Conservation (phyloP, 2,329 filamentous ascomycete genomes). For the Colletotrichum sp. region DNA sequence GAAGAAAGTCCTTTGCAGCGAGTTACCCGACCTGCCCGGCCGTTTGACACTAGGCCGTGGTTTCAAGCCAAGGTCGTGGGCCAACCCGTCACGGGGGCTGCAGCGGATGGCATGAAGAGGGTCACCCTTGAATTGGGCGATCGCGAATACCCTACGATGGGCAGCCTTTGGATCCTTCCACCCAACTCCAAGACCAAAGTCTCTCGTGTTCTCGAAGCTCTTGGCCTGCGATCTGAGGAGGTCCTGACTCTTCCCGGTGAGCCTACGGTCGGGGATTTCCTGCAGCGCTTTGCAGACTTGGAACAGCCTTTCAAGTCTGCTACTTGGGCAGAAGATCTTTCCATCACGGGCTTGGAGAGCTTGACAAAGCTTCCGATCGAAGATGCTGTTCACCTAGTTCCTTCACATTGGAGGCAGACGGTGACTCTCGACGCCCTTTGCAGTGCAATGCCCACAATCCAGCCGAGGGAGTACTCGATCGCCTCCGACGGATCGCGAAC, state of each 20-base stretch:
- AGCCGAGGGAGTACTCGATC: constrained; percentile 15
- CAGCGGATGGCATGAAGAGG: constrained; percentile 10
- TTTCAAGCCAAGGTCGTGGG: constrained; percentile 11
- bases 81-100: not conserved
- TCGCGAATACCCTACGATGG: constrained; percentile 17
- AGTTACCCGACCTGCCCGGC: not conserved
- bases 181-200: constrained; percentile 16
- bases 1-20: not conserved
- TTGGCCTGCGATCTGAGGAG: not conserved
- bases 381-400: constrained; percentile 1
- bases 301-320: constrained; percentile 7
- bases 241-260: not conserved
- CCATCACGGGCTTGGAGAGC: not conserved
- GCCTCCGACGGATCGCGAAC: constrained; percentile 6
- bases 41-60: constrained; percentile 16
- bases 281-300: constrained; percentile 7
- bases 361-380: constrained; percentile 6
- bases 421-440: constrained; percentile 4
- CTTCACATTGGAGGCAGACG: not conserved
- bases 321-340: not conserved
- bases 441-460: constrained; percentile 4
- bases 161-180: constrained; percentile 13
- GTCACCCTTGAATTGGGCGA: constrained; percentile 9
- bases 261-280: not conserved
- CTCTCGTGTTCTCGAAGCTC: constrained; percentile 1